These are phyloP conservation scores for Actinomortierella wolfii DNA, from an alignment of 371 early-diverging fungal genomes.

Conservation along the genomic window DNA sequence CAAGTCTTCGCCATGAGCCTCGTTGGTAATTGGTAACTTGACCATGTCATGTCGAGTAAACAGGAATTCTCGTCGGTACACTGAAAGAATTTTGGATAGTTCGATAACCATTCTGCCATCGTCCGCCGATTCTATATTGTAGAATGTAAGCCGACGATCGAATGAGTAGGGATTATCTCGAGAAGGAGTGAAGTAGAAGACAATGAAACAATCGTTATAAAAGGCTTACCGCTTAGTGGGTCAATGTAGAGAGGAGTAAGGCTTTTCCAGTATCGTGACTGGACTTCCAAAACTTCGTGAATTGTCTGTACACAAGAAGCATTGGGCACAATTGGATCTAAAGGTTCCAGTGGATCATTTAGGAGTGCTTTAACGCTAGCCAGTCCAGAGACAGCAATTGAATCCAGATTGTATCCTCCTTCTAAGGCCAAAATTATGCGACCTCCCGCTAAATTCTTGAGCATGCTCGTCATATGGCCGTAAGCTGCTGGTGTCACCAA, in stretches of 20 bases:
- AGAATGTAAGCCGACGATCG: no score
- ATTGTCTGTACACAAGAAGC: conserved; percentile 54
- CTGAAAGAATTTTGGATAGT: conserved; percentile 26
- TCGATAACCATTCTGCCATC: conserved; percentile 14
- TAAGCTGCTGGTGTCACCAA: conserved; percentile 83
- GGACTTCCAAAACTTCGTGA: conserved; percentile 51
- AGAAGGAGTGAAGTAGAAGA: neutral
- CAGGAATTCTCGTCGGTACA: conserved; percentile 40
- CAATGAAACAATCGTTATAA: neutral
- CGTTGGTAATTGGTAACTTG: conserved; percentile 31
- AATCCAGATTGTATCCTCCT: conserved; percentile 85
- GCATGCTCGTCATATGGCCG: conserved; percentile 84
- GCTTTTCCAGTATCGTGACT: conserved; percentile 58
- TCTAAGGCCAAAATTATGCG: conserved; percentile 80
- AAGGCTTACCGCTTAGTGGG: conserved; percentile 13
- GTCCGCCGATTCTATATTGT: conserved; percentile 4
- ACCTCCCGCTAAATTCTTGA: conserved; percentile 73
- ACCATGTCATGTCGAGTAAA: conserved; percentile 33
- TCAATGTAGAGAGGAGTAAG: conserved; percentile 31
- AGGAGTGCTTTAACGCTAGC: conserved; percentile 79
- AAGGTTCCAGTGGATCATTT: conserved; percentile 57
- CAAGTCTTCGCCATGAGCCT: conserved; percentile 18
- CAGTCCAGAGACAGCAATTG: conserved; percentile 73
- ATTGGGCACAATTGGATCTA: conserved; percentile 47
- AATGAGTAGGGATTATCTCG: conserved; percentile 1